A percentile compares a stretch with the other conserved stretches of the same genome.
These are phyloP conservation scores for Carex kokanica DNA, from an alignment of 176 grass and related monocot species.

Conservation along the genomic window DNA sequence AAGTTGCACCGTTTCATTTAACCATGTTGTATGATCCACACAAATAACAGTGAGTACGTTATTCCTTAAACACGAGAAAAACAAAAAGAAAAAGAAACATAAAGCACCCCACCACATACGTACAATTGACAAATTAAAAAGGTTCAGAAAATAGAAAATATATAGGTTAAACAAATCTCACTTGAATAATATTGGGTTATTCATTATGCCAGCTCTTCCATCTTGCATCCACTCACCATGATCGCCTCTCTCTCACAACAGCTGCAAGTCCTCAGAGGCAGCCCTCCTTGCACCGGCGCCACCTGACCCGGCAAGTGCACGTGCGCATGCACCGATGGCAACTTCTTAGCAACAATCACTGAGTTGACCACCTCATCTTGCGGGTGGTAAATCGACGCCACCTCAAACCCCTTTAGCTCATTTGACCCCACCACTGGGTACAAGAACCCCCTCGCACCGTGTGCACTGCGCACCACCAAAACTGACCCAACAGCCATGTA, in stretches of 20 bases:
- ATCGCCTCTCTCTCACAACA: conserved; percentile 57
- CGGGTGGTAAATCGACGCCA: conserved; percentile 64
- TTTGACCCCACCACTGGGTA: conserved; percentile 62
- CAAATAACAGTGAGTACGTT: neutral
- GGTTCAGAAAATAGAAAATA: conserved; percentile 1
- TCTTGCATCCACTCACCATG: conserved; percentile 54
- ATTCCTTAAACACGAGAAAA: neutral
- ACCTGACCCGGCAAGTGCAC: neutral
- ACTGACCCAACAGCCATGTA: conserved; percentile 58
- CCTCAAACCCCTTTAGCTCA: conserved; percentile 59
- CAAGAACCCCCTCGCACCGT: conserved; percentile 65
- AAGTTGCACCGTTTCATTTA: neutral
- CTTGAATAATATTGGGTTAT: neutral
- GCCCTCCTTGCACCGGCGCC: conserved; percentile 9
- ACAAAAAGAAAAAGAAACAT: too few relatives aligned
- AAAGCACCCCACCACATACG: neutral
- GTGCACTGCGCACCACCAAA: conserved; percentile 80
- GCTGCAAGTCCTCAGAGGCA: conserved; percentile 38
- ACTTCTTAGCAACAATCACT: conserved; percentile 84
- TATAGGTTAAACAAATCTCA: neutral
- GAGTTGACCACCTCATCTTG: conserved; percentile 92
- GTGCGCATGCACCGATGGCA: neutral
- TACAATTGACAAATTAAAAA: neutral
- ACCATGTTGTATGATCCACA: neutral
- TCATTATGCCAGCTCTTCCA: conserved; percentile 50